Evolutionary conservation across 805 yeast species (phyloP), one percentile per base, ranked within the genome.

Genomic region (Candida vaughaniae): DNA sequence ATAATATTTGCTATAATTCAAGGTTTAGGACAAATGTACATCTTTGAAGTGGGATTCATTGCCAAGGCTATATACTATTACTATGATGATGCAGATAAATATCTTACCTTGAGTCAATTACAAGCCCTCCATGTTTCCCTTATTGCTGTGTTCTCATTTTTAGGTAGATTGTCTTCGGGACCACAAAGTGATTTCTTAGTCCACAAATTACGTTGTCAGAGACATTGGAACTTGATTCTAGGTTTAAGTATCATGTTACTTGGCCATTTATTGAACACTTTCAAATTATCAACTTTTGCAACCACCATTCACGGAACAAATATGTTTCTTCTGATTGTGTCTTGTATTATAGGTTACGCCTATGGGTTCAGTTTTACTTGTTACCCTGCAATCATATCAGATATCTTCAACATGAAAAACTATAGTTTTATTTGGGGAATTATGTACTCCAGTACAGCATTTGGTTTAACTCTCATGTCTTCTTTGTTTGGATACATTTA

Each of bases 21-120:
- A 45, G 67, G 67, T 5, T 47, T 62, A 37, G 66, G 67, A 9
- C 67, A 62, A 44, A 60, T 62, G 66, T 62, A 62, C 42, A 62
- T 62, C 9, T 62, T 53, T 38, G 56, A 60, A 16, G 56, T 61
- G 34, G 67, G 67, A 3, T 61, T 47, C 32, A 47, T 61, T 10
- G 36, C 59, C 16, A 58, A 60, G 41, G 66, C 66, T 7, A 27
- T 60, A 2, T 51, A 53, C 37, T 49, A 48, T 34, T 45, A 50
- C 28, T 56, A 49, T 38, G 35, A 43, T 5, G 38, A 43, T 9
- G 22, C 25, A 6, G 20, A 29, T 22, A 33, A 31, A 3, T 18
- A 28, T 5, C 43, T 51, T 3, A 25, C 53, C 2, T 43, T 62
- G 23, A 43, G 43, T 18, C 36, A 49, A 11, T 39, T 59, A 10